A percentile compares a stretch with the other conserved stretches of the same genome.
Evolutionary conservation across 306 rosid species (phyloP).

Genomic region (Sophora flavescens): DNA sequence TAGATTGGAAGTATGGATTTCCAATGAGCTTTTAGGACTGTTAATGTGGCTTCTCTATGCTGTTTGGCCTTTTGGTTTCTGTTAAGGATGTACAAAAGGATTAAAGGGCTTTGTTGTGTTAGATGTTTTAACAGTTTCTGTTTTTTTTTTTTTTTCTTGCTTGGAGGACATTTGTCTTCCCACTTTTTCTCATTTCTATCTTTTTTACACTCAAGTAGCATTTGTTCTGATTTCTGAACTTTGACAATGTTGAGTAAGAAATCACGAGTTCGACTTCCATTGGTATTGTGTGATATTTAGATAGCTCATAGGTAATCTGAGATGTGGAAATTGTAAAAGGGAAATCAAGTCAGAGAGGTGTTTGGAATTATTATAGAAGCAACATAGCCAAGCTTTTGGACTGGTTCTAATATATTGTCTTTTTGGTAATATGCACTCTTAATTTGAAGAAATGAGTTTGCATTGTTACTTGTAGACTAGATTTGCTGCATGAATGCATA

Average conservation of each 20-base stretch:
- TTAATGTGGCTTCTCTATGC: constrained; percentile 22
- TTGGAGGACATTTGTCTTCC: neutral
- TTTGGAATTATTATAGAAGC: too few species aligned
- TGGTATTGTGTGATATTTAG: too few species aligned
- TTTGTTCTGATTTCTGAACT: constrained; percentile 2
- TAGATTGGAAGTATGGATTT: neutral
- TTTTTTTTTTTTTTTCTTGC: neutral
- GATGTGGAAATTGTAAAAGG: too few species aligned
- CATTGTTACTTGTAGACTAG: neutral
- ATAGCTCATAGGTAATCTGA: too few species aligned
- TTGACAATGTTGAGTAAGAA: constrained; percentile 3
- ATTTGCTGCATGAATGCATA: neutral
- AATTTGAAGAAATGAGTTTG: neutral
- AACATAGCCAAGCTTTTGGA: neutral
- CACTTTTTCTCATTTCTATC: constrained; percentile 5
- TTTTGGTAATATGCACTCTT: neutral
- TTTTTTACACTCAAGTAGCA: neutral
- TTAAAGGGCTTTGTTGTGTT: neutral
- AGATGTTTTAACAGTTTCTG: neutral
- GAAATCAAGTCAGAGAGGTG: too few species aligned
- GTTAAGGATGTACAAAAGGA: neutral
- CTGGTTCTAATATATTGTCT: neutral
- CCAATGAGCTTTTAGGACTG: constrained; percentile 1
- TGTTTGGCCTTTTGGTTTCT: constrained; percentile 26
- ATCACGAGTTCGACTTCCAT: neutral